Conservation (phyloP, 306 rosid species). For the Vigna angularis region DNA sequence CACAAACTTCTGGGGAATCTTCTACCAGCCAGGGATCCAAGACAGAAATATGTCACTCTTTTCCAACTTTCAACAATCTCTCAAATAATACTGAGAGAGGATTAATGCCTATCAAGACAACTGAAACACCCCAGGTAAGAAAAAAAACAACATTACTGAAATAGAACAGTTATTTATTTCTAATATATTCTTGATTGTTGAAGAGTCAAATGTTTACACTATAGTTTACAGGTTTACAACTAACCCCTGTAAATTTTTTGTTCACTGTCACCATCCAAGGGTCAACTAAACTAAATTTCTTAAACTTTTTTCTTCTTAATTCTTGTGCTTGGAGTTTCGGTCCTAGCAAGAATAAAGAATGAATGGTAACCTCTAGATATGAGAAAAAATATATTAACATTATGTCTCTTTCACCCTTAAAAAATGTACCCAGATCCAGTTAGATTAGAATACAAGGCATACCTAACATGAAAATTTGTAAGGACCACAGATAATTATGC, state of each 20-base stretch:
- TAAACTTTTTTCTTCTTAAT: not conserved
- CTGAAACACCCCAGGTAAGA: conserved; percentile 49
- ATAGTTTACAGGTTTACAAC: not conserved
- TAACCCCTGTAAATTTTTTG: conserved; percentile 1
- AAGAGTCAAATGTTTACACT: conserved; percentile 3
- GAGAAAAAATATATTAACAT: not conserved
- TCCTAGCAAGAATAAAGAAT: conserved; percentile 16
- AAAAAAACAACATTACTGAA: not conserved
- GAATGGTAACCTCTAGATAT: conserved; percentile 18
- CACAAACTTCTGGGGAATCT: conserved; percentile 62
- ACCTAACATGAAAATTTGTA: conserved; percentile 35
- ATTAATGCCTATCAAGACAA: conserved; percentile 39
- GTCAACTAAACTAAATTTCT: conserved; percentile 14
- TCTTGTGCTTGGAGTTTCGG: conserved; percentile 4
- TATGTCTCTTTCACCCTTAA: conserved; percentile 32
- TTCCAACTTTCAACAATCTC: conserved; percentile 62
- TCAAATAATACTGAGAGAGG: conserved; percentile 39
- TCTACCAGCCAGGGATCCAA: conserved; percentile 60
- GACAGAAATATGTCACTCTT: conserved; percentile 54
- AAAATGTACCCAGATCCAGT: not conserved
- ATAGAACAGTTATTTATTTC: conserved; percentile 2
- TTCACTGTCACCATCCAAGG: conserved; percentile 5
- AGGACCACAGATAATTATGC: not conserved
- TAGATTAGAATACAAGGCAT: conserved; percentile 24
- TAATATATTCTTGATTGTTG: not conserved